These are phyloP conservation scores for Candida saitoana DNA, from an alignment of 805 yeast species.

Conservation along the genomic window DNA sequence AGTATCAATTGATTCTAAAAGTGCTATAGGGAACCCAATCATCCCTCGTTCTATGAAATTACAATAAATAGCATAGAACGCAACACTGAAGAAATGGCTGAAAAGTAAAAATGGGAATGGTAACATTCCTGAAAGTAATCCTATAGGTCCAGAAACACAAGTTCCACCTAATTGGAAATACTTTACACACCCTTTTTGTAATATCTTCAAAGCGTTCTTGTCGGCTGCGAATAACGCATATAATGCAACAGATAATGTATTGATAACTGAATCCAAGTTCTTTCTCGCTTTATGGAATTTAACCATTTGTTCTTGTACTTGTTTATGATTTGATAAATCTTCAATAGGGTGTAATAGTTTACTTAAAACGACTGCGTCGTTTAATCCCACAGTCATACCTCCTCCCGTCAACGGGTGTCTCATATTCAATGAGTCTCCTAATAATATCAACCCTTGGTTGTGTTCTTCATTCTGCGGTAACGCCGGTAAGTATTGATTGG, in stretches of 20 bases:
- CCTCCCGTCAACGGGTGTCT: slow-evolving; percentile 98
- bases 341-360: slow-evolving; percentile 58
- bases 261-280: slow-evolving; percentile 74
- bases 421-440: slow-evolving; percentile 96
- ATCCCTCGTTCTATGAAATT: slow-evolving; percentile 67
- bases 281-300: slow-evolving; percentile 79
- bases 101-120: slow-evolving; percentile 74
- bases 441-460: slow-evolving; percentile 69
- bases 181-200: slow-evolving; percentile 85
- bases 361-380: slow-evolving; percentile 72
- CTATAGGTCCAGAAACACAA: slow-evolving; percentile 73
- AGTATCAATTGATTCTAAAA: slow-evolving; percentile 64
- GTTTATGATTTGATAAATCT: slow-evolving; percentile 54
- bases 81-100: slow-evolving; percentile 86
- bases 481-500: slow-evolving; percentile 87
- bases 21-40: slow-evolving; percentile 62
- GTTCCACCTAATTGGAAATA: slow-evolving; percentile 85
- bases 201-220: slow-evolving; percentile 52
- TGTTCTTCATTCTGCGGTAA: slow-evolving; percentile 47
- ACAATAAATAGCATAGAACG: slow-evolving; percentile 71
- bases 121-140: slow-evolving; percentile 74
- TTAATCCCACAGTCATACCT: slow-evolving; percentile 97
- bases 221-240: slow-evolving; percentile 90
- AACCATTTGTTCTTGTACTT: slow-evolving; percentile 52
- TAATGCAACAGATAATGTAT: slow-evolving; percentile 85